Evolutionary conservation across 2,329 filamentous ascomycete species (phyloP).

Genomic region (Tricladium varicosporioides): DNA sequence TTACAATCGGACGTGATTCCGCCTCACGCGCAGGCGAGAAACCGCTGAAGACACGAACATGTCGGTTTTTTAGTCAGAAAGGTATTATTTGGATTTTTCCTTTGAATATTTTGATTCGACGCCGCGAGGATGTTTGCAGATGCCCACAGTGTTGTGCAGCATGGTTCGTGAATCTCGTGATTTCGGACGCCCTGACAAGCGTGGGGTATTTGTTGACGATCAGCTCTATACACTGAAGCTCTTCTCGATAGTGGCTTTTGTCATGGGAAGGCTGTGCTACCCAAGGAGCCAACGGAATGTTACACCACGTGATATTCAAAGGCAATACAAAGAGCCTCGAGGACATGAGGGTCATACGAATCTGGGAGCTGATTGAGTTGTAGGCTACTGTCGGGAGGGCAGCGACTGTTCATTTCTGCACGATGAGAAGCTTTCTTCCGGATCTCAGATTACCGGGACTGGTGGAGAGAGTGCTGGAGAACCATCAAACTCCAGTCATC

Average conservation of each 20-base stretch:
- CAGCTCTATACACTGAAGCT: slow-evolving; percentile 11
- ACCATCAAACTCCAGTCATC: slow-evolving; percentile 2
- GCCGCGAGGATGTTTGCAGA: slow-evolving; percentile 19
- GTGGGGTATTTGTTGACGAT: slow-evolving; percentile 17
- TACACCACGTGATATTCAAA: slow-evolving; percentile 28
- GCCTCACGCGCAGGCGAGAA: slow-evolving; percentile 23
- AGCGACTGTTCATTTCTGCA: slow-evolving; percentile 50
- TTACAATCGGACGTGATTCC: slow-evolving; percentile 25
- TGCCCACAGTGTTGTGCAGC: slow-evolving; percentile 30
- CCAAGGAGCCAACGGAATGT: slow-evolving; percentile 13
- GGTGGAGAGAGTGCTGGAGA: slow-evolving; percentile 12
- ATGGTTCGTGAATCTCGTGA: slow-evolving; percentile 29
- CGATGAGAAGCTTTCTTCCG: slow-evolving; percentile 33
- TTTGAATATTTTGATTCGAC: slow-evolving; percentile 32
- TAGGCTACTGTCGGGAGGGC: slow-evolving; percentile 49
- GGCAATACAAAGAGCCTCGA: slow-evolving; percentile 10
- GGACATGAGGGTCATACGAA: slow-evolving; percentile 15
- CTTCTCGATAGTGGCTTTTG: slow-evolving; percentile 15
- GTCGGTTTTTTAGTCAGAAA: slow-evolving; percentile 31
- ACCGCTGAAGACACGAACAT: slow-evolving; percentile 27
- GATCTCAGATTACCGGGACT: slow-evolving; percentile 5
- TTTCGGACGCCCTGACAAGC: slow-evolving; percentile 17
- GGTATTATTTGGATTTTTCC: slow-evolving; percentile 24
- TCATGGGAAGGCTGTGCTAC: slow-evolving; percentile 17
- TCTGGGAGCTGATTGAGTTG: slow-evolving; percentile 31